These are phyloP conservation scores for Begonia loranthoides DNA, from an alignment of 306 rosid species.

Conservation along the genomic window DNA sequence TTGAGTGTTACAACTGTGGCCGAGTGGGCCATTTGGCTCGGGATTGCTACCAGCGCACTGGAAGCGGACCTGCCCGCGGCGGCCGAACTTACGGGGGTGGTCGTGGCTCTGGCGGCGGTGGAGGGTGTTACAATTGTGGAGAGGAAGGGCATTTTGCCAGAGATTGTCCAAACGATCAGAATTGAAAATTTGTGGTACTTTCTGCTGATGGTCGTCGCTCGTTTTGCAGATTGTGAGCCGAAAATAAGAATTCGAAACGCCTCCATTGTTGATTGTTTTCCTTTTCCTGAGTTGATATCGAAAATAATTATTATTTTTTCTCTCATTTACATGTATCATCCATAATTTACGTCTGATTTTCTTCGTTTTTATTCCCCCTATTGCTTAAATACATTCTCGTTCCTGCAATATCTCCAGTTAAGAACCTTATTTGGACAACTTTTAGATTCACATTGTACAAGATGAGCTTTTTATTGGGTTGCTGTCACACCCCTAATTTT, in stretches of 20 bases:
- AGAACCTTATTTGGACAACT: too few species aligned
- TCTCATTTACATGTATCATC: too few species aligned
- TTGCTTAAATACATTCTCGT: too few species aligned
- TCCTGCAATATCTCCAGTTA: too few species aligned
- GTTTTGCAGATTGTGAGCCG: background rate
- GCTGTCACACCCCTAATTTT: too few species aligned
- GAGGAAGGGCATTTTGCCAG: constrained; percentile 82
- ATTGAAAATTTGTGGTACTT: constrained; percentile 13
- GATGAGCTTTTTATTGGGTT: too few species aligned
- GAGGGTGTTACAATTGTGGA: constrained; percentile 52
- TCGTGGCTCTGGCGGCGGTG: constrained; percentile 14
- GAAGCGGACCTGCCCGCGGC: constrained; percentile 13
- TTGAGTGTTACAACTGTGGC: constrained; percentile 61
- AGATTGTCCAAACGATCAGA: constrained; percentile 37
- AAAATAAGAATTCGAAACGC: background rate
- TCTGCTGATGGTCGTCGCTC: background rate
- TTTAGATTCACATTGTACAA: too few species aligned
- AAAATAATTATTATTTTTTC: too few species aligned
- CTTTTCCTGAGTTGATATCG: background rate
- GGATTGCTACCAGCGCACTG: constrained; percentile 31
- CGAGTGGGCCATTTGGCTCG: constrained; percentile 55
- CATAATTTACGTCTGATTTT: too few species aligned
- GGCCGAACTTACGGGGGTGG: constrained; percentile 17
- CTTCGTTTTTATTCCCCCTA: too few species aligned
- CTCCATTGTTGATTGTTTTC: background rate